Base-by-base conservation (phyloP, 345 rosid species). In the Eucalyptus cloeziana region DNA sequence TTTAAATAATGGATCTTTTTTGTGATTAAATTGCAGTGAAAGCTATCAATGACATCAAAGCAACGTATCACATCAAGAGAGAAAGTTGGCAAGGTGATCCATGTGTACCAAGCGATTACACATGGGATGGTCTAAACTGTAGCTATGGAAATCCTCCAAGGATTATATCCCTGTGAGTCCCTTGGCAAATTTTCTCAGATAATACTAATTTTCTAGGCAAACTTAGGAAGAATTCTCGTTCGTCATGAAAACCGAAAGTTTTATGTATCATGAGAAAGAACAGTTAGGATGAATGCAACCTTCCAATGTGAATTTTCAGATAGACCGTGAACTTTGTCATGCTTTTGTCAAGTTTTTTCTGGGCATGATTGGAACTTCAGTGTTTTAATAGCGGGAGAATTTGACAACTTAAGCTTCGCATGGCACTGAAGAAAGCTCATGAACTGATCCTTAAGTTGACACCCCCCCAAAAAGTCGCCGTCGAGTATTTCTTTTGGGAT, bases 131-230 rank as follows among this genome's bases (percentile, higher is more conserved):
- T 56, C 12, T 56, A 24, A 88, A 89, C 76, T 60, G 69, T 60
- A 60, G 31, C 1, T 27, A 27, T 60, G 69, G 69, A 60, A 83
- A 33, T 25, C 27, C 83, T 31, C 89, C 85, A 22, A 88, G 89
- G 37, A 92, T 92, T 86, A 90, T 52, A 52, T 87, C 89, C 30
- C 56, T 90, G 92, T 91, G 40, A 90, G 93, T 49, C 1, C 13
- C 43, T 7, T 44, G 30, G 24, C 37, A 12, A 60, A 10, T 3
- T 12, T 56, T 56, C 30, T 56, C 2, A 56, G 30, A 56, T 56
- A 56, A 56, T 56, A 9, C 30, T 56, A 10, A 5, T 56, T 56
- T 56, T 56, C 62, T 56, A 21, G 10, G 27, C 22, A 27, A 56
- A 56, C 4, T 56, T 56, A 22, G 22, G 12, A 22, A 56, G 62